Evolutionary conservation across 148 eudicot genomes (phyloP).

Genomic region (Cornus suecica): DNA sequence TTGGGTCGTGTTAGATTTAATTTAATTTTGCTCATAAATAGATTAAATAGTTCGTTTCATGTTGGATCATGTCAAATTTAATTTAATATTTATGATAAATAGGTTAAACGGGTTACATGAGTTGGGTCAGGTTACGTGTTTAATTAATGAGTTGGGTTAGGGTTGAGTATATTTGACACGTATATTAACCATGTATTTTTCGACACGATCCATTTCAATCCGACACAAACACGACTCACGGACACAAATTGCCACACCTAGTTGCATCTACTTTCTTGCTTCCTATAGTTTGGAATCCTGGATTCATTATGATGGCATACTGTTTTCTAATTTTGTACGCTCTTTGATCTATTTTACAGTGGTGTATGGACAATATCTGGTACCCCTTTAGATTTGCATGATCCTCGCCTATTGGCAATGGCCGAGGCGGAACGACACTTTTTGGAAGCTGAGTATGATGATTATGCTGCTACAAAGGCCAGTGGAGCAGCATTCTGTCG

Average conservation of each 20-base stretch:
- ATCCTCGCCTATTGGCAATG: conserved; percentile 82
- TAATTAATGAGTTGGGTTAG: too few species aligned
- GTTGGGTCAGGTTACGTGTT: too few species aligned
- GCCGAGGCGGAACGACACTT: conserved; percentile 90
- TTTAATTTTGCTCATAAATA: too few species aligned
- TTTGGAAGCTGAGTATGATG: conserved; percentile 83
- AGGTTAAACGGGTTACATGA: too few species aligned
- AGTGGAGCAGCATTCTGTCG: conserved; percentile 95
- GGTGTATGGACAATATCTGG: conserved; percentile 94
- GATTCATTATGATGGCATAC: not conserved
- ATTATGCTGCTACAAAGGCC: conserved; percentile 69
- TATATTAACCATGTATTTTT: too few species aligned
- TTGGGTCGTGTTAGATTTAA: too few species aligned
- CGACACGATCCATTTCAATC: too few species aligned
- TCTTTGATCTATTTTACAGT: conserved; percentile 28
- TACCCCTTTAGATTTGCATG: conserved; percentile 74
- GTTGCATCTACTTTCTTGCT: not conserved
- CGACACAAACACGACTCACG: too few species aligned
- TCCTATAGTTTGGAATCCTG: not conserved
- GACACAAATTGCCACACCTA: too few species aligned
- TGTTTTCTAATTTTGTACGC: not conserved
- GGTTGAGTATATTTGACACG: too few species aligned
- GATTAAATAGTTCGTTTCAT: too few species aligned
- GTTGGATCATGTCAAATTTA: not conserved
- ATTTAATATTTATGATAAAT: too few species aligned